These are phyloP conservation scores for Aspergillus funiculosus DNA, from an alignment of 495 filamentous ascomycete species.

Conservation along the genomic window DNA sequence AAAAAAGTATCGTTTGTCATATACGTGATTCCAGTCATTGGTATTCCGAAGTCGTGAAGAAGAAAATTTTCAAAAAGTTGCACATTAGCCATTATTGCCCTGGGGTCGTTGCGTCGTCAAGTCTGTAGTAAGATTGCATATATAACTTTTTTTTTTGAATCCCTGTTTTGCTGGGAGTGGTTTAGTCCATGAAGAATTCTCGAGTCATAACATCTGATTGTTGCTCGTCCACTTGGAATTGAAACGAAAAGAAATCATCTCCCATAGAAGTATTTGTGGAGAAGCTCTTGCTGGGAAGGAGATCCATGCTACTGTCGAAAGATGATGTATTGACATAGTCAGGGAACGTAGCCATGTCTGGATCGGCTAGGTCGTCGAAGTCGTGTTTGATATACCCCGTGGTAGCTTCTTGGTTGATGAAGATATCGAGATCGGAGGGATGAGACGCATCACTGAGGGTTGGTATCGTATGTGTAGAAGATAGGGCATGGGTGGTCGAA, in stretches of 20 bases:
- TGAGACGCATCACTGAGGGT: slow-evolving; percentile 36
- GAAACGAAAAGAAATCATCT: slow-evolving; percentile 35
- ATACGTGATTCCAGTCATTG: slow-evolving; percentile 22
- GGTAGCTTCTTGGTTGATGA: slow-evolving; percentile 38
- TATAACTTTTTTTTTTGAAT: slow-evolving; percentile 8
- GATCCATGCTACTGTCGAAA: slow-evolving; percentile 30
- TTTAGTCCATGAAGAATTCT: slow-evolving; percentile 26
- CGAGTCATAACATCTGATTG: slow-evolving; percentile 21
- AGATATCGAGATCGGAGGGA: slow-evolving; percentile 43
- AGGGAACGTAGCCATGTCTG: slow-evolving; percentile 29
- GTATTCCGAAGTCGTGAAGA: slow-evolving; percentile 18
- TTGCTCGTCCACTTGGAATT: slow-evolving; percentile 31
- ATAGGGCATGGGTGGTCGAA: slow-evolving; percentile 29
- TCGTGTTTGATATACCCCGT: slow-evolving; percentile 31
- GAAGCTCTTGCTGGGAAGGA: slow-evolving; percentile 36
- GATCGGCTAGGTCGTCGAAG: slow-evolving; percentile 26
- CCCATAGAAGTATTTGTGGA: slow-evolving; percentile 25
- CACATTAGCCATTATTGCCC: slow-evolving; percentile 18
- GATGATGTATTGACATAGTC: slow-evolving; percentile 29
- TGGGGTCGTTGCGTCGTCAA: slow-evolving; percentile 16
- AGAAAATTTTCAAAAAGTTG: slow-evolving; percentile 12
- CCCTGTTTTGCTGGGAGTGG: background rate
- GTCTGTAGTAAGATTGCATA: slow-evolving; percentile 2
- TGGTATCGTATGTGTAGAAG: slow-evolving; percentile 37
- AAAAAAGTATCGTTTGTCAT: slow-evolving; percentile 16